These are phyloP conservation scores for Didymella pomorum DNA, from an alignment of 2,329 filamentous ascomycete genomes.

Conservation along the genomic window DNA sequence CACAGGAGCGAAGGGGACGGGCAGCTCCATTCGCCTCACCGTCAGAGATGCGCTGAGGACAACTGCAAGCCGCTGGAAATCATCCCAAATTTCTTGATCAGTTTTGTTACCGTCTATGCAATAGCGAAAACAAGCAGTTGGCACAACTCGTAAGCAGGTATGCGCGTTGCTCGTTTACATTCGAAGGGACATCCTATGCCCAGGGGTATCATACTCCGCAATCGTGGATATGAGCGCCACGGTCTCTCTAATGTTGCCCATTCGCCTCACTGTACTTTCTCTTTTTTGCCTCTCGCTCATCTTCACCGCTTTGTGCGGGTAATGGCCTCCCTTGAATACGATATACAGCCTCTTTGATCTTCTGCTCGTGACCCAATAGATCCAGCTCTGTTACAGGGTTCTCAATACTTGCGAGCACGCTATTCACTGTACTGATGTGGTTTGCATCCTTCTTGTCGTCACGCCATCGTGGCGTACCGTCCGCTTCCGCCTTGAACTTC, in stretches of 20 bases:
- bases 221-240: not conserved
- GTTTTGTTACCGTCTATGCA: not conserved
- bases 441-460: constrained; percentile 95
- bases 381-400: constrained; percentile 86
- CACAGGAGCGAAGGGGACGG: not conserved
- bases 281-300: constrained; percentile 43
- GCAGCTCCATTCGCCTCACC: not conserved
- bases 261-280: constrained; percentile 43
- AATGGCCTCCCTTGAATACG: constrained; percentile 56
- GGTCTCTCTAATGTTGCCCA: constrained; percentile 17
- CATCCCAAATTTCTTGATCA: not conserved
- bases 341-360: constrained; percentile 86
- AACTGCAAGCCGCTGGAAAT: not conserved
- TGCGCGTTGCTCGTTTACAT: not conserved
- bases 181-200: not conserved
- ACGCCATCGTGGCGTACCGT: constrained; percentile 74
- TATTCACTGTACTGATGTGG: constrained; percentile 82
- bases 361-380: constrained; percentile 71
- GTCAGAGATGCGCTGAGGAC: not conserved
- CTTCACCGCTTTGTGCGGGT: constrained; percentile 26
- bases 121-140: not conserved
- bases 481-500: constrained; percentile 69
- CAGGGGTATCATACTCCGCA: constrained; percentile 1
- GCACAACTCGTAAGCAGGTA: not conserved
- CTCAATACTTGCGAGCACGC: constrained; percentile 87